Conservation (phyloP, 2,329 filamentous ascomycete species). For the Cryphonectria japonica region DNA sequence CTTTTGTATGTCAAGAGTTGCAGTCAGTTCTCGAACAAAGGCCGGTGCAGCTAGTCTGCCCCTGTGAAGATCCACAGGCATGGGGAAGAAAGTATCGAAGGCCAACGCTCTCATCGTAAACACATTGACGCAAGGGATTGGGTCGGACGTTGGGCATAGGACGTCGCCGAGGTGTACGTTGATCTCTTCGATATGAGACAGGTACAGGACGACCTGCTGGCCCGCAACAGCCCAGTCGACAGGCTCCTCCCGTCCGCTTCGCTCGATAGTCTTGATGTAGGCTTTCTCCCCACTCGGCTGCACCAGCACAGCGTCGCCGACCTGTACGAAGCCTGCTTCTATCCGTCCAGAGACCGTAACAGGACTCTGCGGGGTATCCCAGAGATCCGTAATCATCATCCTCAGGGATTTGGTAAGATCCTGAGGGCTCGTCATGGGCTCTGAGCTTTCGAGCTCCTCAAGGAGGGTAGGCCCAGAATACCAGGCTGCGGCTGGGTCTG, state of each 20-base stretch:
- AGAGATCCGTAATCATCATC: constrained; percentile 86
- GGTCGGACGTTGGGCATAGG: constrained; percentile 70
- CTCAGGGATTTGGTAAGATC: constrained; percentile 75
- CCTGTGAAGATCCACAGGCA: constrained; percentile 85
- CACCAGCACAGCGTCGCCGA: constrained; percentile 77
- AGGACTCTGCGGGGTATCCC: constrained; percentile 78
- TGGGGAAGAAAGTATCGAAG: constrained; percentile 87
- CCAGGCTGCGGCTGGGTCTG: constrained; percentile 68
- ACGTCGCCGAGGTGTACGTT: constrained; percentile 86
- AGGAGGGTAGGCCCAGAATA: constrained; percentile 80
- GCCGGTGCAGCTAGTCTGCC: constrained; percentile 81
- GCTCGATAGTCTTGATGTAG: constrained; percentile 78
- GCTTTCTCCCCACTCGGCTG: constrained; percentile 83
- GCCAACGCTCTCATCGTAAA: constrained; percentile 86
- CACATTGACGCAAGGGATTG: constrained; percentile 70
- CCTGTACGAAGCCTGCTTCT: constrained; percentile 80
- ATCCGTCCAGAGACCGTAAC: constrained; percentile 85
- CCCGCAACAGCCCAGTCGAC: constrained; percentile 92
- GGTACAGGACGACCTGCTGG: constrained; percentile 83
- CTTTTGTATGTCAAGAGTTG: constrained; percentile 76
- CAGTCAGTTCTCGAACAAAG: constrained; percentile 71
- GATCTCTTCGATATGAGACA: constrained; percentile 81
- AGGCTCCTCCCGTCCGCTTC: constrained; percentile 63
- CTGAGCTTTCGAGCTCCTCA: constrained; percentile 81
- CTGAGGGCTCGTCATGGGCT: constrained; percentile 66